phyloP scores from a whole-genome alignment of 148 eudicot genomes.

The Chenopodium album region DNA sequence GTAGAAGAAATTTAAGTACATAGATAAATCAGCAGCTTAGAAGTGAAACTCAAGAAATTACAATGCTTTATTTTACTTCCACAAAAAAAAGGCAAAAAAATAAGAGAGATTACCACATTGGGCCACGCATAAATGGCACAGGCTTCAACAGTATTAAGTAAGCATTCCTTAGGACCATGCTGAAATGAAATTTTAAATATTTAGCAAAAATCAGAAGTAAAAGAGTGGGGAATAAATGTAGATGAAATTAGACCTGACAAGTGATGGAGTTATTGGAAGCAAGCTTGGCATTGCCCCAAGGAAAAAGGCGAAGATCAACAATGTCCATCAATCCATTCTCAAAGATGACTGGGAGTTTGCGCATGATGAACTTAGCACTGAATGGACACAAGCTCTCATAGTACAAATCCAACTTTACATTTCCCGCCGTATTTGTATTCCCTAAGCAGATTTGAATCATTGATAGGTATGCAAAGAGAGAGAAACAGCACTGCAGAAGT shows the following conservation, averaged over 20 bases:
- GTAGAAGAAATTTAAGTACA: not conserved
- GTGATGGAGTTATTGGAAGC: conserved; percentile 34
- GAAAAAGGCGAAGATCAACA: conserved; percentile 54
- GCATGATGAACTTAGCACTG: conserved; percentile 55
- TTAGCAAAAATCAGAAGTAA: not conserved
- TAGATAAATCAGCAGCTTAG: not conserved
- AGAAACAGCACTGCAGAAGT: not conserved
- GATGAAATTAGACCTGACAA: conserved; percentile 56
- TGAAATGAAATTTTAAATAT: conserved; percentile 56
- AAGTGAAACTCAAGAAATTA: too few species aligned
- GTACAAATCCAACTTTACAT: conserved; percentile 46
- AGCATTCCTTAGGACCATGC: conserved; percentile 83
- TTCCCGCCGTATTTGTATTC: conserved; percentile 26
- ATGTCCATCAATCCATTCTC: conserved; percentile 46
- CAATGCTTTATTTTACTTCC: not conserved
- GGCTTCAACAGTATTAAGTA: conserved; percentile 77
- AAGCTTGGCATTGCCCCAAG: conserved; percentile 75
- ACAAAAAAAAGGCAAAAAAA: not conserved
- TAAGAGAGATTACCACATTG: conserved; percentile 51
- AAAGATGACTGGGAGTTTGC: conserved; percentile 42
- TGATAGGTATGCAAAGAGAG: conserved; percentile 16
- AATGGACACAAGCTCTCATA: conserved; percentile 66
- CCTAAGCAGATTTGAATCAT: conserved; percentile 16
- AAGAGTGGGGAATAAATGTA: not conserved
- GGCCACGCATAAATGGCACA: conserved; percentile 86